phyloP scores from a whole-genome alignment of 2,329 filamentous ascomycete species.

The Hymenoscyphus salicellus region DNA sequence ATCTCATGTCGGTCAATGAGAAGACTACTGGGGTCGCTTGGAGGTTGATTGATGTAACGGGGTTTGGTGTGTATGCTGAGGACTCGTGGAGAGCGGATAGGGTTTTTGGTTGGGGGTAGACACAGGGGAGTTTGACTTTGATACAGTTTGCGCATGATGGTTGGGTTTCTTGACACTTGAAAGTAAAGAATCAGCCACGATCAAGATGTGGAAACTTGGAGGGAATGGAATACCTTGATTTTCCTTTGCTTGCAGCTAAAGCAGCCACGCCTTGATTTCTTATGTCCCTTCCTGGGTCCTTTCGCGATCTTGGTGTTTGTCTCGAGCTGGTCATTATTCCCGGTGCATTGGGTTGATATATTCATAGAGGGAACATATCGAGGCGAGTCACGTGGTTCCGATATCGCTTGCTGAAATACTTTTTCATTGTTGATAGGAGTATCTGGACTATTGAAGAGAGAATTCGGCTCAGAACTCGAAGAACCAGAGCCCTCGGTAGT shows the following conservation, averaged over 20 bases:
- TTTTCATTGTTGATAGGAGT: neutral
- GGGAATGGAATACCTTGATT: conserved; percentile 52
- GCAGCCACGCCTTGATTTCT: conserved; percentile 63
- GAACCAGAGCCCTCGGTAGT: neutral
- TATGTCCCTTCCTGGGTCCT: conserved; percentile 54
- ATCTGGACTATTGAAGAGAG: neutral
- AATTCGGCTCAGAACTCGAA: neutral
- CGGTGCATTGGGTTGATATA: neutral
- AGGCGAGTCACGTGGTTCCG: neutral
- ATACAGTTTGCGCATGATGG: conserved; percentile 62
- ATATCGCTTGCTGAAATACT: neutral
- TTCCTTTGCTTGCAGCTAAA: conserved; percentile 65
- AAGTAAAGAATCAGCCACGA: neutral
- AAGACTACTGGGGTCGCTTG: conserved; percentile 55
- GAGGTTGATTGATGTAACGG: conserved; percentile 14
- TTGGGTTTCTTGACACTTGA: conserved; percentile 62
- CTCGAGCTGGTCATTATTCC: neutral
- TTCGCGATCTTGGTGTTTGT: neutral
- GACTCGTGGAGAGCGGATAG: conserved; percentile 45
- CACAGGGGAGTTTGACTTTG: conserved; percentile 60
- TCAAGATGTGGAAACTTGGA: no score
- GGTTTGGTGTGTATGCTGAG: conserved; percentile 10
- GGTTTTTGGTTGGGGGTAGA: conserved; percentile 56
- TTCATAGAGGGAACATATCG: neutral
- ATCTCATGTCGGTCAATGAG: conserved; percentile 62